These are phyloP conservation scores for Tillandsia leiboldiana DNA, from an alignment of 176 grass and related monocot genomes.

Conservation along the genomic window DNA sequence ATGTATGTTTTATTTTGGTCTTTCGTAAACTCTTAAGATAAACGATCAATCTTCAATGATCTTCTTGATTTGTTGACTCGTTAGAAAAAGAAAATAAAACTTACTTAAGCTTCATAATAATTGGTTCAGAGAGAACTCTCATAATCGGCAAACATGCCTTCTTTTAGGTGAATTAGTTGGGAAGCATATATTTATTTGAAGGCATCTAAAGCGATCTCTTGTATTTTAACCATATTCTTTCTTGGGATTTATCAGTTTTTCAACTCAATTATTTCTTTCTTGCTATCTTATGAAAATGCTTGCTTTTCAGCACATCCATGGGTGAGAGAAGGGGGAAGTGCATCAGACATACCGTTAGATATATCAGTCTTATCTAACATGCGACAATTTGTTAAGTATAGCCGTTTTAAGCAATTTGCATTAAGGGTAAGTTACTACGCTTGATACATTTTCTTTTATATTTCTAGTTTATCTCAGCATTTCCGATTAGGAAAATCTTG, in stretches of 20 bases:
- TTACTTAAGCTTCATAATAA: no score
- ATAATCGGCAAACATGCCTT: no score
- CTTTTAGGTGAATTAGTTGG: no score
- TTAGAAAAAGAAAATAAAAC: no score
- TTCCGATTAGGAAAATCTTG: conserved; percentile 1
- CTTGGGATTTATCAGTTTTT: conserved; percentile 5
- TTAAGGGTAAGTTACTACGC: conserved; percentile 49
- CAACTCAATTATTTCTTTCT: conserved; percentile 16
- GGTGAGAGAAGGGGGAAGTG: conserved; percentile 89
- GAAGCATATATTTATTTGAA: no score
- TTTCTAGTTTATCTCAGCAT: conserved; percentile 16
- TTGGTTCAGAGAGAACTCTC: no score
- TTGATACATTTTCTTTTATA: not conserved
- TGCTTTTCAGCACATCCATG: conserved; percentile 69
- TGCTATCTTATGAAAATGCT: not conserved
- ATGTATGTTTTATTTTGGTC: conserved; percentile 45
- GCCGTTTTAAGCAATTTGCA: conserved; percentile 96
- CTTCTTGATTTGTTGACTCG: no score
- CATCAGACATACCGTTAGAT: conserved; percentile 82
- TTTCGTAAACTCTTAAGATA: not conserved
- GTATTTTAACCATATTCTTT: not conserved
- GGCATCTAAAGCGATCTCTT: not conserved
- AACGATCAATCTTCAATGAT: not conserved
- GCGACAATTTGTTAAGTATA: conserved; percentile 92
- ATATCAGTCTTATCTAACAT: conserved; percentile 91